A percentile compares a stretch with the other conserved stretches of the same genome.
Conservation (phyloP, 768 basidiomycete species). For the Mycena filopes region DNA sequence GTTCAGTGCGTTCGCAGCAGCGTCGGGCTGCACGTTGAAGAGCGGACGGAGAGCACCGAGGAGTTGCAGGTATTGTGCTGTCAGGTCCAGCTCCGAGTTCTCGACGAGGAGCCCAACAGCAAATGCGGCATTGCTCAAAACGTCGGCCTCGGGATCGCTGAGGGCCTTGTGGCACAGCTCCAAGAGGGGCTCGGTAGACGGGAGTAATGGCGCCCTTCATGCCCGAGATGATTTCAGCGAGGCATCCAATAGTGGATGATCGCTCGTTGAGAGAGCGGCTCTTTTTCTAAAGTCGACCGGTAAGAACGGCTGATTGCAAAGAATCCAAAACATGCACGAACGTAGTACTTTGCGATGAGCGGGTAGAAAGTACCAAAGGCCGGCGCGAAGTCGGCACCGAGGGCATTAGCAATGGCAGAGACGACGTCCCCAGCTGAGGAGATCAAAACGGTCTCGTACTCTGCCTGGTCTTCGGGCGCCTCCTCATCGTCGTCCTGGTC, state of each 20-base stretch:
- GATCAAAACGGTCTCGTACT: constrained; percentile 96
- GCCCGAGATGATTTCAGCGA: constrained; percentile 95
- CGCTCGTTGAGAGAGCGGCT: constrained; percentile 90
- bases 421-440: constrained; percentile 96
- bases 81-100: constrained; percentile 84
- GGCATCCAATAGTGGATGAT: constrained; percentile 90
- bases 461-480: constrained; percentile 89
- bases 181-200: constrained; percentile 82
- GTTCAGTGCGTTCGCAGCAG: constrained; percentile 76
- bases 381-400: constrained; percentile 86
- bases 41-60: constrained; percentile 84
- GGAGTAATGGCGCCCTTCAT: constrained; percentile 89
- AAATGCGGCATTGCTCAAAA: constrained; percentile 96
- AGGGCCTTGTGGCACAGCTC: constrained; percentile 89
- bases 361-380: constrained; percentile 91
- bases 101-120: constrained; percentile 92
- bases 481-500: constrained; percentile 91
- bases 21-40: constrained; percentile 73
- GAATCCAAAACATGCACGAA: constrained; percentile 43
- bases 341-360: constrained; percentile 91
- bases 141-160: constrained; percentile 87
- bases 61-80: constrained; percentile 81
- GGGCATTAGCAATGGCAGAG: constrained; percentile 83
- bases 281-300: constrained; percentile 68
- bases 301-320: neutral